These are phyloP conservation scores for Ceratocystis lukuohia DNA, from an alignment of 2,329 filamentous ascomycete genomes.

Conservation along the genomic window DNA sequence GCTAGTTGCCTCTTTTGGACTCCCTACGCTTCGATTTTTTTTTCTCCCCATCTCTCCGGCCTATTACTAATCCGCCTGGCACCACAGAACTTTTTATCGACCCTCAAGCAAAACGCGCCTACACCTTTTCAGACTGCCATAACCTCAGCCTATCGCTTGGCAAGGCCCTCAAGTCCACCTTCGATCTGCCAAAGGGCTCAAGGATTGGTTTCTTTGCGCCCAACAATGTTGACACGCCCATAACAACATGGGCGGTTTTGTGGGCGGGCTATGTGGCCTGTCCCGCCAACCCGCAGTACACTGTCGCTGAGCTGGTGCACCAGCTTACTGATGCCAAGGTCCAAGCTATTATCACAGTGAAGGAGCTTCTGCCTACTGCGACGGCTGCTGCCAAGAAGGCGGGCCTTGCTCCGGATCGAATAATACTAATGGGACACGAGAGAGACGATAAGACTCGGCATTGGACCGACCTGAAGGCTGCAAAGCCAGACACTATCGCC, in stretches of 20 bases:
- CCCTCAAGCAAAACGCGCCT: slow-evolving; percentile 50
- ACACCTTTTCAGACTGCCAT: slow-evolving; percentile 58
- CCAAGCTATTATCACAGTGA: slow-evolving; percentile 62
- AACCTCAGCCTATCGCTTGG: slow-evolving; percentile 61
- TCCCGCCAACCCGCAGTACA: slow-evolving; percentile 84
- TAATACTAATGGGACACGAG: slow-evolving; percentile 63
- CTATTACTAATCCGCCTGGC: slow-evolving; percentile 10
- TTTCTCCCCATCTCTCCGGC: background rate
- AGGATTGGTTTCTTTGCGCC: slow-evolving; percentile 72
- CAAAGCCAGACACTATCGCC: background rate
- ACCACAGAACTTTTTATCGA: slow-evolving; percentile 62
- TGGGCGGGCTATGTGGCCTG: slow-evolving; percentile 74
- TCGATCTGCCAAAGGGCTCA: slow-evolving; percentile 71
- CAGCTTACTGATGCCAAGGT: slow-evolving; percentile 70
- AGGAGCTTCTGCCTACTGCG: slow-evolving; percentile 50
- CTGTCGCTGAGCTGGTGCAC: slow-evolving; percentile 66
- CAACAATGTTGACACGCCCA: slow-evolving; percentile 72
- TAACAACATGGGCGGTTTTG: slow-evolving; percentile 61
- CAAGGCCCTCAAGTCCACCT: slow-evolving; percentile 58
- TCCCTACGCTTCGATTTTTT: background rate
- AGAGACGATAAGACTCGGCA: slow-evolving; percentile 54
- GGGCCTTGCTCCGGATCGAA: slow-evolving; percentile 56
- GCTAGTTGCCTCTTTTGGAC: background rate
- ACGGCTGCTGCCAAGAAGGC: slow-evolving; percentile 53
- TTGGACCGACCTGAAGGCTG: slow-evolving; percentile 49